These are phyloP conservation scores for Malania oleifera DNA, from an alignment of 164 flowering plant genomes.

Conservation along the genomic window DNA sequence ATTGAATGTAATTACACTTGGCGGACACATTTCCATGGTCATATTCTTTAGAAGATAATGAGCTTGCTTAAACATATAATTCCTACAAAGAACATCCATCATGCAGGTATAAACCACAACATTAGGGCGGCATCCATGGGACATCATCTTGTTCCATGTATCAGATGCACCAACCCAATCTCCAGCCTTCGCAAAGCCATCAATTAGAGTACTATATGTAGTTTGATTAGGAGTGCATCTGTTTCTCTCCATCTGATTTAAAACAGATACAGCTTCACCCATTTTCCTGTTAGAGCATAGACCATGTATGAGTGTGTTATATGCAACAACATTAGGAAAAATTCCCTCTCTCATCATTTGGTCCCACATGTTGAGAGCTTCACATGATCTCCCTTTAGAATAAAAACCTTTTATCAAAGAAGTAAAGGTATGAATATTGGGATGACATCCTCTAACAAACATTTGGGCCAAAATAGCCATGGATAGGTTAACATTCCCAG, in stretches of 20 bases:
- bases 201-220: constrained; percentile 60
- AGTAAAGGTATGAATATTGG: constrained; percentile 54
- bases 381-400: constrained; percentile 29
- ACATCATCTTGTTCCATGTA: constrained; percentile 73
- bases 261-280: constrained; percentile 37
- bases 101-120: constrained; percentile 72
- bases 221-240: constrained; percentile 49
- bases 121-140: constrained; percentile 62
- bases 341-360: constrained; percentile 42
- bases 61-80: constrained; percentile 60
- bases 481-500: constrained; percentile 39
- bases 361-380: constrained; percentile 52
- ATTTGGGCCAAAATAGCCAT: constrained; percentile 54
- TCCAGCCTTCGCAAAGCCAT: constrained; percentile 59
- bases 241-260: constrained; percentile 43
- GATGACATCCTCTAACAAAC: constrained; percentile 58
- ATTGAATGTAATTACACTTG: constrained; percentile 63
- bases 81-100: constrained; percentile 68
- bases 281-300: constrained; percentile 44
- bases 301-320: constrained; percentile 58
- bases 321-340: constrained; percentile 51
- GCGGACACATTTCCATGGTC: constrained; percentile 52
- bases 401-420: constrained; percentile 64
- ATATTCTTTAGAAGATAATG: constrained; percentile 49
- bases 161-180: constrained; percentile 56